Evolutionary conservation across 208 protist genomes (phyloP), one percentile per base, ranked within the genome.

Genomic region (Vickermania ingenoplastis): DNA sequence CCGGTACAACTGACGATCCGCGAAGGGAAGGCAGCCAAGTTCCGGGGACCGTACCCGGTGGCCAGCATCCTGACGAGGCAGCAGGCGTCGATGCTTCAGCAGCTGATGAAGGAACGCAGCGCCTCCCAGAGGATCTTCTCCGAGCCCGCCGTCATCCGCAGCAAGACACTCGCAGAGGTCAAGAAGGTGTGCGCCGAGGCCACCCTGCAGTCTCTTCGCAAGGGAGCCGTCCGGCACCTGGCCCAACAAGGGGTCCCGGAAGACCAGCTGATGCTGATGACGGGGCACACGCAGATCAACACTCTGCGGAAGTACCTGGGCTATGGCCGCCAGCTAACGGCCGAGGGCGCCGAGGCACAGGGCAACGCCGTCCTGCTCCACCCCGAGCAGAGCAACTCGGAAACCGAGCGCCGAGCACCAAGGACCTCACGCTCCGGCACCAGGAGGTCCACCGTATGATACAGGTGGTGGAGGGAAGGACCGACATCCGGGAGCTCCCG

Each of bases 311-410:
- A 27, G 54, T 59, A 59, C 54, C 24, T 59, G 24, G 54, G 54
- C 54, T 24, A 59, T 59, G 54, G 54, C 54, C 54, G 25, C 54
- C 54, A 24, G 31, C 3, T 59, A 7, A 59, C 54, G 26, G 5
- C 17, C 24, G 54, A 59, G 24, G 54, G 4, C 54, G 14, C 21
- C 11, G 54, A 5, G 3, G 54, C 24, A 41, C 14, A 59, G 54
- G 54, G 36, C 54, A 59, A 14, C 24, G 54, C 54, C 14, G 54
- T 5, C 24, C 54, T 21, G 27, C 17, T 36, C 24, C 26, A 41
- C 54, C 24, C 21, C 21, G 54, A 31, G 5, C 7, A 5, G 54
- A 59, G 24, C 31, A 17, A 21, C 24, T 59, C 17, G 54, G 54
- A 11, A 3, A 11, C 4, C 21, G 5, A 41, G 7, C 24, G 3